Evolutionary conservation across 805 yeast genomes (phyloP).

Genomic region (Pichia occidentalis): DNA sequence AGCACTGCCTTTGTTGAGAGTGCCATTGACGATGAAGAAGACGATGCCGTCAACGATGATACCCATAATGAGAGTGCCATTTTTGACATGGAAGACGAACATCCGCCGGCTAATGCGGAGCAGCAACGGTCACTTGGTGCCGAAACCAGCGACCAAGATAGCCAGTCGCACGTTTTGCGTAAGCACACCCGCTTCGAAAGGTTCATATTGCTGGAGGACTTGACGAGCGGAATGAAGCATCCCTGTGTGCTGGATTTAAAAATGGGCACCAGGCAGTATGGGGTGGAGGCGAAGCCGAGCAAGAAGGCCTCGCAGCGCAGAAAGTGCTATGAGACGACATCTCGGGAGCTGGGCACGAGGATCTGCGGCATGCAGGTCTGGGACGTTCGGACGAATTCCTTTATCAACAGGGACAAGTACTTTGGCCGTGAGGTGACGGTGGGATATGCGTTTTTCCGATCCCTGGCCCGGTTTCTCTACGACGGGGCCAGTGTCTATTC

Average conservation of each 20-base stretch:
- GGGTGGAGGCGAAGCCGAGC: constrained; percentile 74
- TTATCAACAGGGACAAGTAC: constrained; percentile 78
- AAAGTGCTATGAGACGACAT: constrained; percentile 79
- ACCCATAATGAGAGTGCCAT: constrained; percentile 4
- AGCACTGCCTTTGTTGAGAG: constrained; percentile 6
- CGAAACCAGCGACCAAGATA: not conserved
- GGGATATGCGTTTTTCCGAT: constrained; percentile 72
- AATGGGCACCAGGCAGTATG: constrained; percentile 98
- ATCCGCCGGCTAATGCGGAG: constrained; percentile 10
- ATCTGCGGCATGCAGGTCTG: constrained; percentile 93
- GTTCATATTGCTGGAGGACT: constrained; percentile 82
- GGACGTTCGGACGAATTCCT: constrained; percentile 41
- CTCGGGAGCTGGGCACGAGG: constrained; percentile 77
- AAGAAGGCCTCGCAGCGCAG: constrained; percentile 74
- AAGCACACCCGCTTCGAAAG: constrained; percentile 57
- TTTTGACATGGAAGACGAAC: constrained; percentile 10
- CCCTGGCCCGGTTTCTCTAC: constrained; percentile 70
- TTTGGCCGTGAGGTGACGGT: constrained; percentile 73
- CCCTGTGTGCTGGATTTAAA: constrained; percentile 94
- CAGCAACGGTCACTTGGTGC: constrained; percentile 6
- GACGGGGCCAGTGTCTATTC: constrained; percentile 60
- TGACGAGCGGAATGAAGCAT: constrained; percentile 70
- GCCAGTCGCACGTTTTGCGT: constrained; percentile 10
- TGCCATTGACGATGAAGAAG: constrained; percentile 16
- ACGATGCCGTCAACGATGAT: constrained; percentile 8